phyloP scores from a whole-genome alignment of 345 rosid species.

The Raphanus raphanistrum region DNA sequence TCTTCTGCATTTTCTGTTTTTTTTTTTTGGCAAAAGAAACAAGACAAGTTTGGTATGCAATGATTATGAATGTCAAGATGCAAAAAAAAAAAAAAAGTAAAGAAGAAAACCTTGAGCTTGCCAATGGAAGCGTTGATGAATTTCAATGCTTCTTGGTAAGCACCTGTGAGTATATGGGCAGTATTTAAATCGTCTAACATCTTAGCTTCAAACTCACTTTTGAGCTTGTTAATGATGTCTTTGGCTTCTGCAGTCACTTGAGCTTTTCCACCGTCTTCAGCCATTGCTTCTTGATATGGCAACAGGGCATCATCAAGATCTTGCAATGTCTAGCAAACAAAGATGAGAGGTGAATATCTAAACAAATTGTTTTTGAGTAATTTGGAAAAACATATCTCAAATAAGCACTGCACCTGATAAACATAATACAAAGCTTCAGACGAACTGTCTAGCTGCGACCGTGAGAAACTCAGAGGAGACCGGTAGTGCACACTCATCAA shows the following conservation, averaged over 20 bases:
- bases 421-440: slow-evolving; percentile 72
- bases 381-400: too few relatives aligned
- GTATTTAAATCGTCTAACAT: slow-evolving; percentile 84
- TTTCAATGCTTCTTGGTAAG: slow-evolving; percentile 80
- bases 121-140: slow-evolving; percentile 60
- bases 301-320: slow-evolving; percentile 68
- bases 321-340: slow-evolving; percentile 58
- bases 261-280: slow-evolving; percentile 41
- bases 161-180: slow-evolving; percentile 72
- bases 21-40: neutral
- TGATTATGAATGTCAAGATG: too few relatives aligned
- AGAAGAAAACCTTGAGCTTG: slow-evolving; percentile 57
- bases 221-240: slow-evolving; percentile 53
- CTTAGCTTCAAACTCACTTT: slow-evolving; percentile 59
- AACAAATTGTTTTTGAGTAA: too few relatives aligned
- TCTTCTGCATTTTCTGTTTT: slow-evolving; percentile 73
- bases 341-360: neutral
- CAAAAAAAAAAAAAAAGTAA: too few relatives aligned
- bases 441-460: slow-evolving; percentile 59
- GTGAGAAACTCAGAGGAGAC: slow-evolving; percentile 65
- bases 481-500: slow-evolving; percentile 81
- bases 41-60: neutral
- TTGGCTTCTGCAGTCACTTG: slow-evolving; percentile 51
- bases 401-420: slow-evolving; percentile 65
- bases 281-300: slow-evolving; percentile 45